phyloP scores from a whole-genome alignment of 805 yeast species.

The Schwanniomyces sp. region DNA sequence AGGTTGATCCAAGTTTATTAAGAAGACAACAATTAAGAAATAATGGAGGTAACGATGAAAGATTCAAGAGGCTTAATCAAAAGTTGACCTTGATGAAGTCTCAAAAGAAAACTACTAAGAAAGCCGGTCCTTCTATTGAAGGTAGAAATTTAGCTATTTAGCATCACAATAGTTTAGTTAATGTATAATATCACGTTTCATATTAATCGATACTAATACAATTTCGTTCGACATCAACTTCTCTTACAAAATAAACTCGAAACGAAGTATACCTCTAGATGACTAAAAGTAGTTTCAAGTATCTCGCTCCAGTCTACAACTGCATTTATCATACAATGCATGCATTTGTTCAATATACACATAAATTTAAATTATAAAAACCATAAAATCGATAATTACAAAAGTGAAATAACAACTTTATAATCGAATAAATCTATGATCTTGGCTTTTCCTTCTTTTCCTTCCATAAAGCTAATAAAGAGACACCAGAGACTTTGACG shows the following conservation, averaged over 20 bases:
- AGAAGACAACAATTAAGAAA: constrained; percentile 41
- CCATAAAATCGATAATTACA: constrained; percentile 5
- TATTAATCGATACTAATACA: background rate
- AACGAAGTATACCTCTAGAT: background rate
- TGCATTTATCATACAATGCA: constrained; percentile 9
- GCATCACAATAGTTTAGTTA: constrained; percentile 2
- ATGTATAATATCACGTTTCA: background rate
- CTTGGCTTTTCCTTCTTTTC: constrained; percentile 99
- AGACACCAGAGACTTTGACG: constrained; percentile 99
- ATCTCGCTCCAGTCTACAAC: background rate
- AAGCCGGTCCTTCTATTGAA: constrained; percentile 78
- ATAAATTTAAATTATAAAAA: constrained; percentile 9
- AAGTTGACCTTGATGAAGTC: constrained; percentile 49
- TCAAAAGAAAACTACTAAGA: constrained; percentile 51
- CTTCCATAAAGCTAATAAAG: constrained; percentile 99
- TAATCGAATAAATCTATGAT: constrained; percentile 58
- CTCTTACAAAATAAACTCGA: background rate
- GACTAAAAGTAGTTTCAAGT: background rate
- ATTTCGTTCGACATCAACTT: background rate
- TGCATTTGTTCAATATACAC: constrained; percentile 22
- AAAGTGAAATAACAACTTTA: constrained; percentile 5
- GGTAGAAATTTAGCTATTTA: constrained; percentile 56
- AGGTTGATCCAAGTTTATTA: constrained; percentile 54
- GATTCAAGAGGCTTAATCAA: constrained; percentile 74
- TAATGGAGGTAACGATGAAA: constrained; percentile 62